Evolutionary conservation across 192 early-diverging fungal species (phyloP), one percentile per base, ranked within the genome.

Genomic region (Umbelopsis sp.): DNA sequence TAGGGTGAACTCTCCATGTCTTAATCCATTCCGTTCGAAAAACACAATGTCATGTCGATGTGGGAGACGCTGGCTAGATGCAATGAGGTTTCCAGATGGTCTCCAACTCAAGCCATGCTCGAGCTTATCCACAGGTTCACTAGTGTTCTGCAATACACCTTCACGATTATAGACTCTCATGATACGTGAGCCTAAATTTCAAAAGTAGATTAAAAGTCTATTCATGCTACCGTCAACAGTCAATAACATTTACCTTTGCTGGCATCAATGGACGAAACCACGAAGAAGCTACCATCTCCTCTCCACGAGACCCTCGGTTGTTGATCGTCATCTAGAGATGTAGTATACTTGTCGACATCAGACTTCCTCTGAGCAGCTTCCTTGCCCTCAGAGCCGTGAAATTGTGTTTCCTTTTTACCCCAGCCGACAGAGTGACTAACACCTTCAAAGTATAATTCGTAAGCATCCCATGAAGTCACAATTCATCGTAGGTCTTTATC

Each of bases 321-420:
- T 11, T 77, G 71, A 80, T 97, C 95, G 66, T 96, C 94, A 61
- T 89, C 86, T 0, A 74, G 68, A 13, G 89, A 89, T 20, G 82
- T 66, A 18, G 74, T 79, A 46, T 81, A 79, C 58, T 71, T 73
- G 18, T 66, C 74, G 15, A 69, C 68, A 64, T 78, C 80, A 7
- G 72, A 69, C 66, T 82, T 86, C 72, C 78, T 74, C 67, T 83
- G 78, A 2, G 92, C 90, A 15, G 91, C 92, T 23, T 80, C 67
- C 75, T 97, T 95, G 65, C 93, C 95, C 53, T 82, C 91, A 20
- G 90, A 88, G 51, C 97, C 97, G 73, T 97, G 95, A 76, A 98
- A 99, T 74, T 99, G 97, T 12, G 97, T 99, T 76, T 97, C 96
- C 64, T 93, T 94, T 48, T 86, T 90, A 71, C 97, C 97, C 97